Evolutionary conservation across 2,329 filamentous ascomycete genomes (phyloP), one percentile per base, ranked within the genome.

Genomic region (Cryphonectria japonica): DNA sequence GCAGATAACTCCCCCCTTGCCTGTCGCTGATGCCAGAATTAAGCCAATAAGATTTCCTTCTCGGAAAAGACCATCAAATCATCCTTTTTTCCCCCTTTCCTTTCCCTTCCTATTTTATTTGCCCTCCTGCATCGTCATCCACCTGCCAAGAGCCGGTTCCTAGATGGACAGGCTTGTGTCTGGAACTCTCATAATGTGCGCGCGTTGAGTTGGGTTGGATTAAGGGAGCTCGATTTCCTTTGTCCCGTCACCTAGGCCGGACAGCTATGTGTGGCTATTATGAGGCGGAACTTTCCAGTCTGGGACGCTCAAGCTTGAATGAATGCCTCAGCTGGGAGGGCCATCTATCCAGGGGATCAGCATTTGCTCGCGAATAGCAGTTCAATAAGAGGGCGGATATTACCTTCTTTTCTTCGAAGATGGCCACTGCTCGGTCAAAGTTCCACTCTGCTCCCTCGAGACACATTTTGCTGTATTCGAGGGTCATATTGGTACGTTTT

Each of bases 371-470:
- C n/a, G 5, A 68, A 69, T 76, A 76, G 72, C 72, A 73, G 64
- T 67, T 9, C 19, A 29, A 26, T 26, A 34, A 64, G 41, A 73
- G 70, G 0, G 72, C 72, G 37, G 76, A 39, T 76, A 85, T 78
- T 83, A 92, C 93, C 85, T 91, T 94, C 70, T 93, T 90, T 75
- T 91, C 87, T 73, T 91, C 87, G 78, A 97, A 98, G 43, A 93
- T 89, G 68, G 86, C 83, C 75, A 95, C 82, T 2, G 95, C 95
- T 74, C 88, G 87, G 52, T 92, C 88, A 65, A 95, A 89, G 78
- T 97, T 88, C 94, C 94, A 98, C 52, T 86, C 88, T 70, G 91
- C 93, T 71, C 94, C 90, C 2, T 89, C 86, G 22, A 98, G 85
- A 76, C 95, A 98, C 85, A 97, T 88, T 75, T 91, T 88, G 1